Evolutionary conservation across 768 basidiomycete genomes (phyloP).

Genomic region (Lepiota subincarnata): DNA sequence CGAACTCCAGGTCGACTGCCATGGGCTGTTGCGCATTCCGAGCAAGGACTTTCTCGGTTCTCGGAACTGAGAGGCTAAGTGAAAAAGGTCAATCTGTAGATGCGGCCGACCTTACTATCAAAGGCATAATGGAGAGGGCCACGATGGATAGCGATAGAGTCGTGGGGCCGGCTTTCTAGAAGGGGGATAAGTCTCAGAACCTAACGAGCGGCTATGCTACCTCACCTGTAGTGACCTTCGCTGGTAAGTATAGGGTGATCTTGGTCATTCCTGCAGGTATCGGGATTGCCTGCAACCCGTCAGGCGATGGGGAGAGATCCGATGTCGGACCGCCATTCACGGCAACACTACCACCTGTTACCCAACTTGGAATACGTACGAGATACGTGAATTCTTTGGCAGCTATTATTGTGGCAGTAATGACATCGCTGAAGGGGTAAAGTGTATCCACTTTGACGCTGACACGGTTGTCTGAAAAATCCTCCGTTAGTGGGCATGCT

Average conservation of each 20-base stretch:
- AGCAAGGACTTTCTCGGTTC: slow-evolving; percentile 32
- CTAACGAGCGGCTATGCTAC: too few species aligned
- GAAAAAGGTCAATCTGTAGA: not conserved
- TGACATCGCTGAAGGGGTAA: slow-evolving; percentile 46
- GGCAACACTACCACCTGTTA: too few species aligned
- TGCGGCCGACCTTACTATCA: slow-evolving; percentile 32
- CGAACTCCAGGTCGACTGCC: slow-evolving; percentile 47
- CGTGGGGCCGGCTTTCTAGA: too few species aligned
- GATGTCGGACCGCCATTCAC: too few species aligned
- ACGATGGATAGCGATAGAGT: slow-evolving; percentile 46
- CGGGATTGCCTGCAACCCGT: too few species aligned
- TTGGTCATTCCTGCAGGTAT: too few species aligned
- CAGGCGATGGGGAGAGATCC: too few species aligned
- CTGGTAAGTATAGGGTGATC: too few species aligned
- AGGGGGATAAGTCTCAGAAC: too few species aligned
- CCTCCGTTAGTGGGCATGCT: not conserved
- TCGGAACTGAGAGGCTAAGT: slow-evolving; percentile 20
- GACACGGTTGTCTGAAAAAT: slow-evolving; percentile 32
- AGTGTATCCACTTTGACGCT: slow-evolving; percentile 39
- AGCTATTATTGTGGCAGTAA: slow-evolving; percentile 40
- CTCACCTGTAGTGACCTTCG: too few species aligned
- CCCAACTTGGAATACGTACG: too few species aligned
- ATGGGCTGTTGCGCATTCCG: slow-evolving; percentile 38
- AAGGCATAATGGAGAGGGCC: slow-evolving; percentile 53
- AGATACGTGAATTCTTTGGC: slow-evolving; percentile 38